phyloP scores from a whole-genome alignment of 2,329 filamentous ascomycete genomes.

The Nigrospora sphaerica region DNA sequence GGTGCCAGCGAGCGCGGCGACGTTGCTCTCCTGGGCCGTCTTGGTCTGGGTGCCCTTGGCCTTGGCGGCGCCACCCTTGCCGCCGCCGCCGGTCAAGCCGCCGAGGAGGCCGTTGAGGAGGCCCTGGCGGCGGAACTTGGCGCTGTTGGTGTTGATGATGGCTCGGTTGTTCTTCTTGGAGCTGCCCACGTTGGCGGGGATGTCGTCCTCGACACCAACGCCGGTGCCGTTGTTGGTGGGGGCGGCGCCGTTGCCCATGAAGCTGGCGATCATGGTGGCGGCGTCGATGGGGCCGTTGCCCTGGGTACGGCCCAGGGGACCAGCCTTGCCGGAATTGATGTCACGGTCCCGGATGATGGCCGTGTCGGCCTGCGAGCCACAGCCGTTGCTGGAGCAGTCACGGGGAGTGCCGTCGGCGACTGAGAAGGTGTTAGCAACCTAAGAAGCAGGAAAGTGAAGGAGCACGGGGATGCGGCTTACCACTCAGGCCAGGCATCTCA shows the following conservation, averaged over 20 bases:
- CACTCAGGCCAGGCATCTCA: slow-evolving; percentile 21
- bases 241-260: slow-evolving; percentile 43
- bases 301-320: slow-evolving; percentile 57
- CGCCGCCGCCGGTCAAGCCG: slow-evolving; percentile 15
- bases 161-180: slow-evolving; percentile 5
- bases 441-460: background rate
- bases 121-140: slow-evolving; percentile 12
- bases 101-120: slow-evolving; percentile 21
- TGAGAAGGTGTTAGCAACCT: slow-evolving; percentile 8
- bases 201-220: slow-evolving; percentile 36
- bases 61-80: slow-evolving; percentile 19
- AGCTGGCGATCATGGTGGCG: slow-evolving; percentile 46
- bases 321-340: slow-evolving; percentile 45
- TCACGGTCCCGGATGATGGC: slow-evolving; percentile 59
- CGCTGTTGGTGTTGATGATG: slow-evolving; percentile 9
- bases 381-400: slow-evolving; percentile 54
- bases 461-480: slow-evolving; percentile 7
- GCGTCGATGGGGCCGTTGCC: slow-evolving; percentile 53
- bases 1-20: slow-evolving; percentile 45
- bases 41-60: slow-evolving; percentile 36
- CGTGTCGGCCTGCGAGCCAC: slow-evolving; percentile 64
- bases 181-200: slow-evolving; percentile 15
- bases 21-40: slow-evolving; percentile 37
- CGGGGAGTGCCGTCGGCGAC: slow-evolving; percentile 61
- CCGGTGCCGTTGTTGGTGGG: slow-evolving; percentile 31